Evolutionary conservation across 441 rosid genomes (phyloP).

Genomic region (Viola pubescens): DNA sequence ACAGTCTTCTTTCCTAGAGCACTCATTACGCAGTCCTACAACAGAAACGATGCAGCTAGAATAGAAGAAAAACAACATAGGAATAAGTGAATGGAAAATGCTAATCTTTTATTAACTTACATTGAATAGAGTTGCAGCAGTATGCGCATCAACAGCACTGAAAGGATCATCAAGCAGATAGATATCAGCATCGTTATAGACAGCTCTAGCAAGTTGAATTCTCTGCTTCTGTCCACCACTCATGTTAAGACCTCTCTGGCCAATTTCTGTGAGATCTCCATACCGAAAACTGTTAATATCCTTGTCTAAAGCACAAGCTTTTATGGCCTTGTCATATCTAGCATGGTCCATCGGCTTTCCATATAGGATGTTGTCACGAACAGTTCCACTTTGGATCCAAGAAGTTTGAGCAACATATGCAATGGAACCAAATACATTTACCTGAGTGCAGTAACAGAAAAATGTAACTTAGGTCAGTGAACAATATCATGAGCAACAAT

Average conservation of each 20-base stretch:
- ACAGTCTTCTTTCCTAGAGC: slow-evolving; percentile 61
- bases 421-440: slow-evolving; percentile 42
- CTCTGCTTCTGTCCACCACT: slow-evolving; percentile 97
- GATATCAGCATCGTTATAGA: slow-evolving; percentile 69
- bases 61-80: neutral
- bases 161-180: slow-evolving; percentile 86
- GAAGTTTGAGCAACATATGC: slow-evolving; percentile 92
- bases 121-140: slow-evolving; percentile 66
- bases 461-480: slow-evolving; percentile 12
- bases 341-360: slow-evolving; percentile 66
- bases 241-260: slow-evolving; percentile 87
- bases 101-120: slow-evolving; percentile 25
- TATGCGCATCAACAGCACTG: slow-evolving; percentile 82
- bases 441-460: slow-evolving; percentile 32
- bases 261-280: slow-evolving; percentile 89
- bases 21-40: slow-evolving; percentile 71
- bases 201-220: slow-evolving; percentile 86
- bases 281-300: slow-evolving; percentile 54
- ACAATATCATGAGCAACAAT: neutral
- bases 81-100: neutral
- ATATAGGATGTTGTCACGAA: slow-evolving; percentile 67
- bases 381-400: slow-evolving; percentile 90
- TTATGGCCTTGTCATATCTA: slow-evolving; percentile 51
- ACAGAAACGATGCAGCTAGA: slow-evolving; percentile 10
- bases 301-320: slow-evolving; percentile 67